A percentile compares a stretch with the other conserved stretches of the same genome.
Evolutionary conservation across 495 filamentous ascomycete species (phyloP).

Genomic region (Saxophila tyrrhenica): DNA sequence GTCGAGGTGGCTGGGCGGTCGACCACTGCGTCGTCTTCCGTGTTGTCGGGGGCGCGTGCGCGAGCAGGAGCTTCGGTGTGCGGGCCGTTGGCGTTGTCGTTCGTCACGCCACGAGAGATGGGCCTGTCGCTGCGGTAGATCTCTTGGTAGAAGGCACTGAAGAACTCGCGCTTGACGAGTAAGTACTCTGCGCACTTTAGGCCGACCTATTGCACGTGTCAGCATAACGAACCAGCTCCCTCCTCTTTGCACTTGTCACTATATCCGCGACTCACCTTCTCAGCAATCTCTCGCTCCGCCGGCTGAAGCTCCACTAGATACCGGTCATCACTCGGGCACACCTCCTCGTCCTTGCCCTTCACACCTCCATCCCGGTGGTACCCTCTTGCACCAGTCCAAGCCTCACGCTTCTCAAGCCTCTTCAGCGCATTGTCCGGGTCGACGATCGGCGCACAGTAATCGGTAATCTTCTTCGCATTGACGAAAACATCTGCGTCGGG

Average conservation of each 20-base stretch:
- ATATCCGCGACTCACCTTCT: too few species aligned
- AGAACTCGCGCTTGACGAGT: constrained; percentile 9
- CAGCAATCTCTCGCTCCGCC: constrained; percentile 3
- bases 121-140: not conserved
- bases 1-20: not conserved
- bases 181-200: constrained; percentile 8
- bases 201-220: not conserved
- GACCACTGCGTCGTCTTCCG: not conserved
- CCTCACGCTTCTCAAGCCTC: not conserved
- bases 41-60: not conserved
- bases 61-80: too few species aligned
- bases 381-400: not conserved
- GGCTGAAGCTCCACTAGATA: constrained; percentile 1
- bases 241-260: too few species aligned
- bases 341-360: not conserved
- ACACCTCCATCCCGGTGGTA: not conserved
- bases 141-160: constrained; percentile 3
- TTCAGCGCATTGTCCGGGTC: not conserved
- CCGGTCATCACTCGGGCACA: not conserved
- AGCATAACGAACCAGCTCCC: too few species aligned
- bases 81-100: not conserved
- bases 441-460: constrained; percentile 3
- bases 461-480: not conserved
- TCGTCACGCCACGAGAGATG: not conserved
- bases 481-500: constrained; percentile 1